Conservation (phyloP, 352 stramenopile genomes). For the Phytophthora tentaculata region DNA sequence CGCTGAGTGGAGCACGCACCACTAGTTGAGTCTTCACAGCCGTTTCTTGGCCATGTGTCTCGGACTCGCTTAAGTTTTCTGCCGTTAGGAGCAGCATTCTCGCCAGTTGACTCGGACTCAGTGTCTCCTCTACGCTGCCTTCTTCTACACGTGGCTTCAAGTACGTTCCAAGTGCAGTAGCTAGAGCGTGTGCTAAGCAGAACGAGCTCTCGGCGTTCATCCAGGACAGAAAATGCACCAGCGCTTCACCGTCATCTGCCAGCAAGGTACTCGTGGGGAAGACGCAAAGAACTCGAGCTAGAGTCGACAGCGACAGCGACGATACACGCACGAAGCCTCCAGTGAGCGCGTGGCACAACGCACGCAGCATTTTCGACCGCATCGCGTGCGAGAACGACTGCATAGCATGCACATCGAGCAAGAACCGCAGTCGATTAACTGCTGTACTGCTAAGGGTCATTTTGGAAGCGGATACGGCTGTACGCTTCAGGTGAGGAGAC, state of each 20-base stretch:
- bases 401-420: constrained; percentile 79
- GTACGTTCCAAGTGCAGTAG: constrained; percentile 29
- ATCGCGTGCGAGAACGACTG: constrained; percentile 78
- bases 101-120: constrained; percentile 44
- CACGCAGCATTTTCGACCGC: constrained; percentile 52
- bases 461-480: constrained; percentile 5
- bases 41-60: constrained; percentile 7
- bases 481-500: constrained; percentile 27
- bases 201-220: constrained; percentile 20
- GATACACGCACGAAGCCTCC: constrained; percentile 51
- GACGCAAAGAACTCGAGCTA: constrained; percentile 61
- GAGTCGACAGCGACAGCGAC: constrained; percentile 40
- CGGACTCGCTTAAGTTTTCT: constrained; percentile 13
- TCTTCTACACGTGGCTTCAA: constrained; percentile 7
- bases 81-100: constrained; percentile 55
- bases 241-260: constrained; percentile 27
- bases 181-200: constrained; percentile 20
- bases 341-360: constrained; percentile 61
- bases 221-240: constrained; percentile 44
- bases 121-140: constrained; percentile 4
- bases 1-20: constrained; percentile 9
- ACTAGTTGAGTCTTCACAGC: neutral
- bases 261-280: constrained; percentile 54
- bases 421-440: constrained; percentile 64
- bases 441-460: constrained; percentile 40